phyloP scores from a whole-genome alignment of 2,329 filamentous ascomycete species.

The Fusarium chlamydosporum region DNA sequence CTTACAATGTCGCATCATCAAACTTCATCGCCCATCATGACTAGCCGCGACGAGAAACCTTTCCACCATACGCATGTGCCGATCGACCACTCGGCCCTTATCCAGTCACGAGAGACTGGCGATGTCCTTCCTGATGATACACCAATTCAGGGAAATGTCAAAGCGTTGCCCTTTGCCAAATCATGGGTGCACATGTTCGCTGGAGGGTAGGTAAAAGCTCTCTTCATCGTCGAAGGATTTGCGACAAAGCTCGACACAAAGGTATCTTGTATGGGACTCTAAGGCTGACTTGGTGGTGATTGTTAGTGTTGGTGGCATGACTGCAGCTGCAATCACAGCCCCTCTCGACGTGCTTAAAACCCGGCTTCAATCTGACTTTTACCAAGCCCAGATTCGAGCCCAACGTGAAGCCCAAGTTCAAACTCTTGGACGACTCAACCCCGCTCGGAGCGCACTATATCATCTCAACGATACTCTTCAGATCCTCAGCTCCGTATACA shows the following conservation, averaged over 20 bases:
- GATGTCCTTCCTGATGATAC: conserved; percentile 64
- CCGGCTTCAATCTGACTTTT: conserved; percentile 92
- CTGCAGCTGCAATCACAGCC: conserved; percentile 90
- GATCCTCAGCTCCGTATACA: conserved; percentile 85
- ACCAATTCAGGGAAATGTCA: conserved; percentile 53
- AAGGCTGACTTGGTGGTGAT: conserved; percentile 35
- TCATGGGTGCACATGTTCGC: conserved; percentile 95
- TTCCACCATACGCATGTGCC: conserved; percentile 52
- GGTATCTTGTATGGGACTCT: neutral
- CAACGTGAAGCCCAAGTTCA: conserved; percentile 72
- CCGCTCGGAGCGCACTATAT: conserved; percentile 74
- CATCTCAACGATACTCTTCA: conserved; percentile 90
- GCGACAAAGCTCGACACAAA: conserved; percentile 8
- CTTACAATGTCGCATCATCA: conserved; percentile 54
- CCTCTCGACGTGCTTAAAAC: conserved; percentile 96
- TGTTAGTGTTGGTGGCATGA: conserved; percentile 86
- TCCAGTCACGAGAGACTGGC: conserved; percentile 74
- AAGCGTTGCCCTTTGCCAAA: conserved; percentile 71
- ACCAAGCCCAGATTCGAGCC: conserved; percentile 84
- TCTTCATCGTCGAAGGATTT: neutral
- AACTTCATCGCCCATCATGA: conserved; percentile 46
- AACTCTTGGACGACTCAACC: conserved; percentile 66
- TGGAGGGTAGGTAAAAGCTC: conserved; percentile 76
- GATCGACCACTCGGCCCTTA: conserved; percentile 59
- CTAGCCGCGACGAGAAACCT: conserved; percentile 53